Conservation (phyloP, 192 early-diverging fungal species). For the Podila minutissima region DNA sequence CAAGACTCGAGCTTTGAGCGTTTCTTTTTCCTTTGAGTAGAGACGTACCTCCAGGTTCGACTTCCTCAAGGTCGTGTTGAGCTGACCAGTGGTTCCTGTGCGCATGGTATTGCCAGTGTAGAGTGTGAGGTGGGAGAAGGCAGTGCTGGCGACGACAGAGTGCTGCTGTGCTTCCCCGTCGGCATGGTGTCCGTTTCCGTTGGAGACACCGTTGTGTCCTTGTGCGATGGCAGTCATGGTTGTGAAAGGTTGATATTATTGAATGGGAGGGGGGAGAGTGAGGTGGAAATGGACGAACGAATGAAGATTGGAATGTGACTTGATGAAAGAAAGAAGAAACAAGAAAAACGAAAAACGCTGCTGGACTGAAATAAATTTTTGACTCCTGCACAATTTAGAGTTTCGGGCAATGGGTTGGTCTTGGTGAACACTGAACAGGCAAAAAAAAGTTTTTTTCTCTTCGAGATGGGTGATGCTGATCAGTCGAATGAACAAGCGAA, state of each 20-base stretch:
- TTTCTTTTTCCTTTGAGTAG: too few relatives aligned
- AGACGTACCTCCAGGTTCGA: constrained; percentile 60
- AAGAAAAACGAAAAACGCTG: background rate
- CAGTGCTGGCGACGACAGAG: constrained; percentile 21
- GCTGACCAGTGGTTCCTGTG: constrained; percentile 49
- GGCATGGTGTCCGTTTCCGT: constrained; percentile 8
- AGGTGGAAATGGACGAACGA: background rate
- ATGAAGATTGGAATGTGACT: background rate
- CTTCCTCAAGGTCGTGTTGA: constrained; percentile 49
- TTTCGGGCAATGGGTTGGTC: too few relatives aligned
- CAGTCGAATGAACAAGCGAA: background rate
- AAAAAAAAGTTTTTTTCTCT: too few relatives aligned
- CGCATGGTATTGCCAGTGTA: constrained; percentile 65
- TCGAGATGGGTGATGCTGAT: too few relatives aligned
- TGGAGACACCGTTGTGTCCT: background rate
- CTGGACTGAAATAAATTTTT: too few relatives aligned
- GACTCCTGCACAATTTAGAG: too few relatives aligned
- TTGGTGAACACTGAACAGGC: too few relatives aligned
- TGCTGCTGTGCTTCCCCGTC: constrained; percentile 5
- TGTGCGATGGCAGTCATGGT: constrained; percentile 20
- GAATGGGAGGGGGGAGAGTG: background rate
- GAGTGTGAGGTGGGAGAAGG: constrained; percentile 55
- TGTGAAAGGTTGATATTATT: background rate
- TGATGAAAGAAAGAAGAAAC: background rate
- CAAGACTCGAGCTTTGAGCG: background rate